Base-by-base conservation (phyloP, 2,329 filamentous ascomycete species). In the Fusarium protoensiforme region DNA sequence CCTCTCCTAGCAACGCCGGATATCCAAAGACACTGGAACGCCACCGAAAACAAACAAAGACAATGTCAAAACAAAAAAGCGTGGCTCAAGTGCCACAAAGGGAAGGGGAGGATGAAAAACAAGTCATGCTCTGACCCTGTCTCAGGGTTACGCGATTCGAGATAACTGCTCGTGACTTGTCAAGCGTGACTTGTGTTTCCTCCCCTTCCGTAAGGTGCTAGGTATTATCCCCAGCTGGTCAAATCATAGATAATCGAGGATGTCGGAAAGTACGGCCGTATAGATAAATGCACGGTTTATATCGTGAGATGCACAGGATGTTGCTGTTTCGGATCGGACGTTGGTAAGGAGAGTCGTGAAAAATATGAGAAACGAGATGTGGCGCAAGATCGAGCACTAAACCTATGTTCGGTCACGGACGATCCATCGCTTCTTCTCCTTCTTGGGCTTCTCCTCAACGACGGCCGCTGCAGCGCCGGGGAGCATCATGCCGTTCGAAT, bases 381-480 rank as follows among this genome's bases (percentile, higher is more conserved):
- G 53, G 53, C 27, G 46, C 18, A 36, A 53, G 46, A 24, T 58
- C 27, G 33, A 59, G 29, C 16, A 51, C 16, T 36, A 4, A 20
- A 16, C 53, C 82, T 76, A 87, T 66, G 85, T 86, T 75, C 86
- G 81, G 64, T 83, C 78, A 20, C 75, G 81, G 57, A 86, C 83
- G 22, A 80, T 80, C 85, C 87, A 88, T 79, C 83, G 86, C 82
- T 84, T 87, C 78, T 85, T 85, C 58, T 83, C 80, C 59, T 67
- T 81, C 70, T 84, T 83, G 16, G 79, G 83, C 8, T 78, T 67
- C 67, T 76, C 73, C n/a, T 68, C 64, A 7, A 63, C 70, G n/a
- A 58, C 65, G n/a, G 65, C 53, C 7, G 68, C 59, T 9, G 61
- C 70, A 14, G 75, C 57, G n/a, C 56, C 67, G 5, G 75, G 67